Conservation (phyloP, 208 protist genomes). For the Acanthamoeba culbertsoni region DNA sequence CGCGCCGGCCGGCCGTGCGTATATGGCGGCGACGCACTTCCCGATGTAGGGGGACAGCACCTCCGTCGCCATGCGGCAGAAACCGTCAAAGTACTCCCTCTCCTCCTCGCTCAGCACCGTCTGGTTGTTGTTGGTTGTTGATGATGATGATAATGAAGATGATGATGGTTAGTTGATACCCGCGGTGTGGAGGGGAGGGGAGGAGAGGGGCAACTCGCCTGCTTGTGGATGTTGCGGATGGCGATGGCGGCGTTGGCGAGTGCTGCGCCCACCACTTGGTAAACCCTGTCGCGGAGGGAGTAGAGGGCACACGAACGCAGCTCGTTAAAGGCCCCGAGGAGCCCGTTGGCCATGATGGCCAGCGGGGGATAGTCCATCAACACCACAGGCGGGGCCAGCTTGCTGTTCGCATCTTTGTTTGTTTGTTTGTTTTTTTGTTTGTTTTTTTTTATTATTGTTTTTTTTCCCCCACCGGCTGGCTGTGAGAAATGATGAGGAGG, state of each 20-base stretch:
- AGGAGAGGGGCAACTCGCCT: not conserved
- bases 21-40: not conserved
- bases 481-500: not conserved
- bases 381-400: not conserved
- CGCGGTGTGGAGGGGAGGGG: not conserved
- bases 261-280: not conserved
- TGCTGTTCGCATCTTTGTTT: not conserved
- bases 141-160: not conserved
- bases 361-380: slow-evolving; percentile 58
- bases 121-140: not conserved
- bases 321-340: slow-evolving; percentile 57
- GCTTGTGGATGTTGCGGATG: slow-evolving; percentile 7
- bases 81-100: not conserved
- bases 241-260: not conserved
- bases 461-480: too few species aligned
- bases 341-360: slow-evolving; percentile 33
- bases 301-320: slow-evolving; percentile 40
- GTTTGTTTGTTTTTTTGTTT: not conserved
- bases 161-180: not conserved
- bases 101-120: slow-evolving; percentile 8
- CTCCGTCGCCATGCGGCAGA: not conserved
- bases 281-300: not conserved
- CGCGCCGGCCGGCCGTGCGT: not conserved
- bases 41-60: not conserved
- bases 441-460: not conserved